Evolutionary conservation across 2,329 filamentous ascomycete species (phyloP), one percentile per base, ranked within the genome.

Genomic region (Didymella pinodella): DNA sequence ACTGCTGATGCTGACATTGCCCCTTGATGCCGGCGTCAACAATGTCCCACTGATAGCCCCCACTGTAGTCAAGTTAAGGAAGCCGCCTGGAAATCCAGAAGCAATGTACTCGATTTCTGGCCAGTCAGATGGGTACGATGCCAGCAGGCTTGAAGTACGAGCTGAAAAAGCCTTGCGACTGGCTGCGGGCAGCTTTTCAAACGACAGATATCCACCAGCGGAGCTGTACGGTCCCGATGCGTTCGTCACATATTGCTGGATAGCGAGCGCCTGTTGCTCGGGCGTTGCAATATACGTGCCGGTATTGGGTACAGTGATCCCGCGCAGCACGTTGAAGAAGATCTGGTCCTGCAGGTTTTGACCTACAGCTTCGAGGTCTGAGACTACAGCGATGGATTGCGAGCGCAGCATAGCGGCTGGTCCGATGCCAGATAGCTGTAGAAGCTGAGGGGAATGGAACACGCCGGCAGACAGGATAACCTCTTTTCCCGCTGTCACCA

Each of bases 381-480:
- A 61, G 12, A 74, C 20, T 3, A 73, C 36, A 2, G 50, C 32
- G 44, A 75, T 74, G 10, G 57, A 60, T 20, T 64, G 34, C 2
- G 41, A n/a, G 2, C 57, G 16, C 1, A 74, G 65, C 1, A 53
- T 62, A 1, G 22, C 36, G 4, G 49, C 56, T 0, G 65, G 67
- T 3, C 78, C 77, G 34, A 79, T 71, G 28, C 77, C 77, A 2
- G 74, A 78, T 0, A 78, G 54, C 63, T 76, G 71, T 65, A 69
- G 66, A 1, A 73, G 60, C 55, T 81, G 78, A 0, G 78, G 79
- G 1, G 75, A 79, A 46, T 78, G 77, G 53, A 79, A 80, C 16
- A 67, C 67, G n/a, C 65, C 66, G 1, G 78, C 78, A 0, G 79
- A 78, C 1, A 82, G 60, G 18, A 83, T 77, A 22, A 82, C 73